Evolutionary conservation across 1,284 basidiomycete species (phyloP).

Genomic region (Athelia sp.): DNA sequence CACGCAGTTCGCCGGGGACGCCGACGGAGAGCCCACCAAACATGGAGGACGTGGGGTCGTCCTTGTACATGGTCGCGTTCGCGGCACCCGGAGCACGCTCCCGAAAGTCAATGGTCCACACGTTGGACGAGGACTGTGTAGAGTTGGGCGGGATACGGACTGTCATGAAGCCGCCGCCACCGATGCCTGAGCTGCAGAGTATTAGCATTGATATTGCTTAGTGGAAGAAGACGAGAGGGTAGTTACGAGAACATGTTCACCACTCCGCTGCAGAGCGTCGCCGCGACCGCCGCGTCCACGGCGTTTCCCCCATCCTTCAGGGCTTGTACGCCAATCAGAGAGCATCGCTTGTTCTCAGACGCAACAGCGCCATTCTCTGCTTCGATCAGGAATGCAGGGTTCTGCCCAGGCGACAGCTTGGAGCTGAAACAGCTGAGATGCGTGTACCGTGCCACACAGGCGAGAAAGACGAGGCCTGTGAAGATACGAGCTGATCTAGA

Average conservation of each 20-base stretch:
- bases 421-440: no score
- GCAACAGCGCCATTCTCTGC: slow-evolving; percentile 83
- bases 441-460: no score
- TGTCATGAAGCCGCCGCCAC: slow-evolving; percentile 91
- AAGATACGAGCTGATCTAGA: no score
- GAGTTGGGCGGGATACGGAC: slow-evolving; percentile 66
- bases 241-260: slow-evolving; percentile 89
- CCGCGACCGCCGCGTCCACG: slow-evolving; percentile 81
- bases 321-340: slow-evolving; percentile 73
- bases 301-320: slow-evolving; percentile 86
- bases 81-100: slow-evolving; percentile 78
- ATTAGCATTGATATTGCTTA: background rate
- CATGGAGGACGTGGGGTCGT: slow-evolving; percentile 43
- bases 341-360: slow-evolving; percentile 81
- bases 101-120: slow-evolving; percentile 82
- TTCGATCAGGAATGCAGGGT: slow-evolving; percentile 71
- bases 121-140: slow-evolving; percentile 42
- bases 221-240: background rate
- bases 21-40: slow-evolving; percentile 81
- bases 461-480: no score
- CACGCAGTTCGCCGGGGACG: slow-evolving; percentile 84
- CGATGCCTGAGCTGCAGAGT: slow-evolving; percentile 72
- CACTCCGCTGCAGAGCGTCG: slow-evolving; percentile 81
- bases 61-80: slow-evolving; percentile 71
- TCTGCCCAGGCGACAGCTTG: slow-evolving; percentile 19